Percentiles rank a stretch among this genome's conserved stretches.
Evolutionary conservation across 345 rosid species (phyloP).

Genomic region (Eutrema heterophyllum): DNA sequence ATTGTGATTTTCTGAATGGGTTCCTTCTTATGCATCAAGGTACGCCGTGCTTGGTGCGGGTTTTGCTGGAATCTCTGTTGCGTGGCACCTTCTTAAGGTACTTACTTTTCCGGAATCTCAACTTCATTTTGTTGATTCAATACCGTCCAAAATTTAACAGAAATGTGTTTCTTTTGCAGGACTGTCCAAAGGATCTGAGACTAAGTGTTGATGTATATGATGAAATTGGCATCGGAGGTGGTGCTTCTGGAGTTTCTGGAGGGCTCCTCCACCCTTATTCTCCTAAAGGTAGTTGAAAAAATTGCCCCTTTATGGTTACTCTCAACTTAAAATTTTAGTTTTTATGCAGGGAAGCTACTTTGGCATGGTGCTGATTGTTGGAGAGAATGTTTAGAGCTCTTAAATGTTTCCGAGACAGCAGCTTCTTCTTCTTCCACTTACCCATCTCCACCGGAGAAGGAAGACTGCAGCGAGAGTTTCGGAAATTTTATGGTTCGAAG

Average conservation of each 20-base stretch:
- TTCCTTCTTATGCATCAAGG: slow-evolving; percentile 30
- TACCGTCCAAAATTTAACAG: neutral
- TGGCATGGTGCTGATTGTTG: slow-evolving; percentile 91
- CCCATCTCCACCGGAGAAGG: slow-evolving; percentile 22
- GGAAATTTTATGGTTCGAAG: slow-evolving; percentile 53
- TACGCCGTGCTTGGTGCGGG: slow-evolving; percentile 96
- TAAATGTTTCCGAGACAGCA: slow-evolving; percentile 60
- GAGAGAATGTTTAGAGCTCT: slow-evolving; percentile 67
- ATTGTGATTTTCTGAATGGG: neutral
- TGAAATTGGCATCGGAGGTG: slow-evolving; percentile 88
- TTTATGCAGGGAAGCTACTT: slow-evolving; percentile 61
- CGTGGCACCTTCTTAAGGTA: slow-evolving; percentile 79
- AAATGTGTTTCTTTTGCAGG: slow-evolving; percentile 34
- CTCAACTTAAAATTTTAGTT: neutral
- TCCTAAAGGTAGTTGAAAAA: slow-evolving; percentile 59
- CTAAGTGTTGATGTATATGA: slow-evolving; percentile 69
- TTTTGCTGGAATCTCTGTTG: slow-evolving; percentile 93
- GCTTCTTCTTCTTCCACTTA: slow-evolving; percentile 25
- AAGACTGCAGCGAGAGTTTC: slow-evolving; percentile 24
- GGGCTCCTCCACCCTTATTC: slow-evolving; percentile 95
- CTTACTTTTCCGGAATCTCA: neutral
- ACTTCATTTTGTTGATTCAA: neutral
- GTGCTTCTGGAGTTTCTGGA: slow-evolving; percentile 94
- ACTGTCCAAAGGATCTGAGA: slow-evolving; percentile 44
- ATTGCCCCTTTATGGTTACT: neutral